Evolutionary conservation across 2,329 filamentous ascomycete species (phyloP), one percentile per base, ranked within the genome.

Genomic region (Hypoxylon sp.): DNA sequence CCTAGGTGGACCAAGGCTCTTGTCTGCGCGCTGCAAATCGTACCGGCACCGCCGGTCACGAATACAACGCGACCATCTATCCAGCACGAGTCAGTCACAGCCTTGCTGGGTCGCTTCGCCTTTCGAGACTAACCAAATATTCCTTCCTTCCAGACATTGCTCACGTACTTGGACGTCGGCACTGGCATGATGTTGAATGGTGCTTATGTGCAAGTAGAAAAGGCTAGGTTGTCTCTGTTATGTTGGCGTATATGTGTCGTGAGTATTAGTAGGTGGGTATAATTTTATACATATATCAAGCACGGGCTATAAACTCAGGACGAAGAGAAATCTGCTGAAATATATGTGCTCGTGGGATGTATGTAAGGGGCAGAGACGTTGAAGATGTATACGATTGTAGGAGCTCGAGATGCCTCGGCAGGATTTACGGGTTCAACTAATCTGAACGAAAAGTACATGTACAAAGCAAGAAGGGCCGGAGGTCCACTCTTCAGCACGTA

Each of bases 1-100:
- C 95, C 95, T 6, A 99, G 86, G 62, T 93, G 85, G 20, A 99
- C 92, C 58, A 99, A 81, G 3, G 95, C 95, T 64, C 92, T 86
- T 26, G 96, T 95, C 79, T 98, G 95, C 52, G 91, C 92, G 68
- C 90, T 95, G 79, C 95, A 97, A 71, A 99, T 98, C 21, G 90
- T 89, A 52, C 95, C 94, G 4, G 92, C 92, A 48, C 95, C 95
- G 56, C 95, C 95, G 3, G 95, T 99, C 70, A 96, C 96, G 77
- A 98, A 97, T 66, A 94, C 85, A 40, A 98, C 93, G 70, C 95
- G 94, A 72, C 88, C 87, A 62, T 88, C 91, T 96, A 68, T n/a
- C n/a, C 10, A 13, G 23, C 24, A 11, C 11, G 31, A 43, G 58
- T 61, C 51, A 63, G 60, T 20, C n/a, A n/a, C n/a, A n/a, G 33